phyloP scores from a whole-genome alignment of 1,139 yeast genomes.

The Scheffersomyces titani region DNA sequence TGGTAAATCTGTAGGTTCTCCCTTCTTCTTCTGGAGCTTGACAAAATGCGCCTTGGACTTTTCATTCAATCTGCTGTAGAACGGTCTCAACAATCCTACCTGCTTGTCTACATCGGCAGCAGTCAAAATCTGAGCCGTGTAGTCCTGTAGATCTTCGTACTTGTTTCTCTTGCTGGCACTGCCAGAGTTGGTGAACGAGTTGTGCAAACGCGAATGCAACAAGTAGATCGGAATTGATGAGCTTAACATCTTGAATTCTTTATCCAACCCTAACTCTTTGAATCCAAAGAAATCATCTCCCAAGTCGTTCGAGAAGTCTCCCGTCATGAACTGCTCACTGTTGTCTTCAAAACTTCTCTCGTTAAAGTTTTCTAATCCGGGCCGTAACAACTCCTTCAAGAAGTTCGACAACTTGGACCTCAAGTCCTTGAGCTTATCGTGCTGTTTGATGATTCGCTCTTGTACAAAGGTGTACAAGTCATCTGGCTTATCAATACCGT shows the following conservation, averaged over 20 bases:
- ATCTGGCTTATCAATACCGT: slow-evolving; percentile 83
- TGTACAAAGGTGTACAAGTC: slow-evolving; percentile 72
- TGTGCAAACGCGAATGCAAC: slow-evolving; percentile 74
- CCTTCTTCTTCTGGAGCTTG: slow-evolving; percentile 57
- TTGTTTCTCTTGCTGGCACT: slow-evolving; percentile 51
- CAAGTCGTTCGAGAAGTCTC: slow-evolving; percentile 88
- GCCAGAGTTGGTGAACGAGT: slow-evolving; percentile 44
- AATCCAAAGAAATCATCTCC: slow-evolving; percentile 98
- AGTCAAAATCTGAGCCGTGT: slow-evolving; percentile 46
- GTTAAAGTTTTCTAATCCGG: slow-evolving; percentile 71
- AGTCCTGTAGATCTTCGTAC: slow-evolving; percentile 63
- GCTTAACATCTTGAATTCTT: slow-evolving; percentile 85
- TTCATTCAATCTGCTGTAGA: slow-evolving; percentile 52
- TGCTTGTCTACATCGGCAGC: slow-evolving; percentile 55
- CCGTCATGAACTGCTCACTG: slow-evolving; percentile 90
- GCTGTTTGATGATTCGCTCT: slow-evolving; percentile 72
- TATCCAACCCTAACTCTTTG: slow-evolving; percentile 88
- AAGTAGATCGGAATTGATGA: slow-evolving; percentile 88
- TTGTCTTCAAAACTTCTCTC: slow-evolving; percentile 85
- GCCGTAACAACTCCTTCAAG: slow-evolving; percentile 79
- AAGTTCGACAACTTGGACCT: slow-evolving; percentile 69
- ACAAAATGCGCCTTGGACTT: slow-evolving; percentile 50
- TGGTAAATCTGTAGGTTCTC: slow-evolving; percentile 48
- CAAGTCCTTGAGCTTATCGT: slow-evolving; percentile 67
- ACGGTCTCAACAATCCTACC: slow-evolving; percentile 61